Evolutionary conservation across 352 stramenopile species (phyloP).

Genomic region (Saprolegnia diclina): DNA sequence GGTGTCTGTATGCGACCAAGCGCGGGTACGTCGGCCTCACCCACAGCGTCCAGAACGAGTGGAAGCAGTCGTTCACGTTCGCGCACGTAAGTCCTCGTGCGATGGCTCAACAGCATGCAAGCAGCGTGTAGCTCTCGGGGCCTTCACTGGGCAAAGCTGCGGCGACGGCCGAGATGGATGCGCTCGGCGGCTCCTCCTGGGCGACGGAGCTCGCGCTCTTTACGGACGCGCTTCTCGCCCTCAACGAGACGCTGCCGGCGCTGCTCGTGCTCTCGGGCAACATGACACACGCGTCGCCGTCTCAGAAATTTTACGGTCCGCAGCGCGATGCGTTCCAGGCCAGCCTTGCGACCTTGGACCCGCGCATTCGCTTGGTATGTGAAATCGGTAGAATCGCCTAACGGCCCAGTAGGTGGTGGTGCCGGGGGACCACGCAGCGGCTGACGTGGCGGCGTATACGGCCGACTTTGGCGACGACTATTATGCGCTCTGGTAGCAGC

Average conservation of each 20-base stretch:
- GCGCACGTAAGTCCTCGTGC: constrained; percentile 51
- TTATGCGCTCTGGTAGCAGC: constrained; percentile 63
- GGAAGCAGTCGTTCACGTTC: constrained; percentile 58
- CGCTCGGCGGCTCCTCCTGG: constrained; percentile 44
- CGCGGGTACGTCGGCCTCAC: constrained; percentile 55
- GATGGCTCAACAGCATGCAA: no score
- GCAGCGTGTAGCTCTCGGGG: constrained; percentile 41
- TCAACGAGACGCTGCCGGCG: constrained; percentile 49
- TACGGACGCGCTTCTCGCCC: constrained; percentile 35
- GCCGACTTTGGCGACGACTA: constrained; percentile 52
- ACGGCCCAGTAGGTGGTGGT: constrained; percentile 69
- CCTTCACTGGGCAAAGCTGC: constrained; percentile 39
- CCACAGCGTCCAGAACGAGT: constrained; percentile 73
- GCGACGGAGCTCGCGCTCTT: constrained; percentile 41
- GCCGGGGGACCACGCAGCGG: constrained; percentile 31
- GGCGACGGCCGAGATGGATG: constrained; percentile 34
- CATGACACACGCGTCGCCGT: constrained; percentile 38
- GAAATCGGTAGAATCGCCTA: no score
- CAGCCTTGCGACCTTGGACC: constrained; percentile 47
- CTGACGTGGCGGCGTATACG: constrained; percentile 35
- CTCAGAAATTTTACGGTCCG: constrained; percentile 36
- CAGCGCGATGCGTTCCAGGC: constrained; percentile 54
- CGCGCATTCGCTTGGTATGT: constrained; percentile 55
- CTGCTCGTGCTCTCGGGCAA: constrained; percentile 69
- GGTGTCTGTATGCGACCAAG: constrained; percentile 53